Evolutionary conservation across 768 basidiomycete species (phyloP).

Genomic region (Lyophyllum atratum): DNA sequence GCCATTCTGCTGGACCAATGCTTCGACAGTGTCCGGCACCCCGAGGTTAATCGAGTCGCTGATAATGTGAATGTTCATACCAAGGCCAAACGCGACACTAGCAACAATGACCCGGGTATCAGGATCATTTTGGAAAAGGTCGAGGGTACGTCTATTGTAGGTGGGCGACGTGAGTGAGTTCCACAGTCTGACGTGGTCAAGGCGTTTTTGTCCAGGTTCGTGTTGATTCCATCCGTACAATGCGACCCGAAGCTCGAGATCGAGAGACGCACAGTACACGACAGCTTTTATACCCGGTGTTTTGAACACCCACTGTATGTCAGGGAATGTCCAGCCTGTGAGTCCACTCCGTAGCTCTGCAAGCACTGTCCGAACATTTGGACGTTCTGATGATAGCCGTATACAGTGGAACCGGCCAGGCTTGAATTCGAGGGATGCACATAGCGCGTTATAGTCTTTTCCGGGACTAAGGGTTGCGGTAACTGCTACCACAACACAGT

Average conservation of each 20-base stretch:
- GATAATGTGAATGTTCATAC: slow-evolving; percentile 12
- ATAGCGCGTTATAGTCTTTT: neutral
- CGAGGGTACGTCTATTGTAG: slow-evolving; percentile 5
- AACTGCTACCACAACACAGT: slow-evolving; percentile 8
- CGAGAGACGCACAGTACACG: slow-evolving; percentile 3
- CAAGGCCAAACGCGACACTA: slow-evolving; percentile 9
- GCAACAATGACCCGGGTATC: slow-evolving; percentile 2
- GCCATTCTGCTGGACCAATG: slow-evolving; percentile 11
- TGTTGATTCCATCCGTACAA: slow-evolving; percentile 8
- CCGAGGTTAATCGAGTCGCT: slow-evolving; percentile 11
- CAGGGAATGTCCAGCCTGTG: slow-evolving; percentile 1
- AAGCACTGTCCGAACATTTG: slow-evolving; percentile 4
- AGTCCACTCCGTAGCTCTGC: neutral
- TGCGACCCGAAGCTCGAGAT: neutral
- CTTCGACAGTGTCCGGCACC: slow-evolving; percentile 3
- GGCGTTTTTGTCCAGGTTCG: neutral
- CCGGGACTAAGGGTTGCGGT: slow-evolving; percentile 8
- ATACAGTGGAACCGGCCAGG: slow-evolving; percentile 1
- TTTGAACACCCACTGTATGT: slow-evolving; percentile 3
- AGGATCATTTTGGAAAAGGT: slow-evolving; percentile 1
- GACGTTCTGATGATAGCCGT: slow-evolving; percentile 2
- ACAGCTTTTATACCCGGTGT: slow-evolving; percentile 1
- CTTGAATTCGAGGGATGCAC: neutral
- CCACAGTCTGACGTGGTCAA: slow-evolving; percentile 1
- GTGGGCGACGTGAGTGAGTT: slow-evolving; percentile 8